Evolutionary conservation across 257 asterid genomes (phyloP), one percentile per base, ranked within the genome.

Genomic region (Ilex asprella): DNA sequence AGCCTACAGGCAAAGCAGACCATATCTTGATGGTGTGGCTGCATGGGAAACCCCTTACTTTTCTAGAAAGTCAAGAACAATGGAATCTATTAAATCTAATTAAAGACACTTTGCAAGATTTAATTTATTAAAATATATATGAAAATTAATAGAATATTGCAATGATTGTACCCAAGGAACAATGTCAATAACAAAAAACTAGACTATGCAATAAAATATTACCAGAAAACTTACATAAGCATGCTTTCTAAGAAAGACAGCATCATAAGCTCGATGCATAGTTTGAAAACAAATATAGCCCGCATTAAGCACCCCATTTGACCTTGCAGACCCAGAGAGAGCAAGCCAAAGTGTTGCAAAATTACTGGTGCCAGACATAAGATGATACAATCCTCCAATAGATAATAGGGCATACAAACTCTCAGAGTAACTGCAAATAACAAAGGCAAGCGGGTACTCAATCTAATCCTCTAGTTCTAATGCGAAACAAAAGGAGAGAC

Each of bases 301-400:
- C 0, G 91, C 97, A 67, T 82, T 86, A 73, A 92, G 89, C 75
- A 84, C 77, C 76, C 99, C 97, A 76, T 92, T 92, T 54, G 99
- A 89, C 72, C 97, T 83, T 46, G 90, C 89, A 78, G 67, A 83
- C 53, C 91, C 91, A 61, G 97, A 87, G 57, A 92, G 86, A 7
- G 95, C 96, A 78, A 92, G 70, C 78, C 82, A 82, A 73, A 87
- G 66, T 58, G 88, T 67, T 31, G 97, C 86, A 62, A 60, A 52
- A 62, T 75, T 78, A 72, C 71, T 71, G 30, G 70, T 61, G 41
- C 94, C 91, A 2, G 61, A 67, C 71, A 87, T 67, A 68, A 89
- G 76, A 70, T 81, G 57, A 73, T 82, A 82, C 67, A 83, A 60
- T 58, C 99, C 99, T 68, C 95, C 94, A 68, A 92, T 72, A 32